Percentiles rank a stretch among this genome's conserved stretches.
phyloP scores from a whole-genome alignment of 352 stramenopile species.

The Phytophthora idaei region DNA sequence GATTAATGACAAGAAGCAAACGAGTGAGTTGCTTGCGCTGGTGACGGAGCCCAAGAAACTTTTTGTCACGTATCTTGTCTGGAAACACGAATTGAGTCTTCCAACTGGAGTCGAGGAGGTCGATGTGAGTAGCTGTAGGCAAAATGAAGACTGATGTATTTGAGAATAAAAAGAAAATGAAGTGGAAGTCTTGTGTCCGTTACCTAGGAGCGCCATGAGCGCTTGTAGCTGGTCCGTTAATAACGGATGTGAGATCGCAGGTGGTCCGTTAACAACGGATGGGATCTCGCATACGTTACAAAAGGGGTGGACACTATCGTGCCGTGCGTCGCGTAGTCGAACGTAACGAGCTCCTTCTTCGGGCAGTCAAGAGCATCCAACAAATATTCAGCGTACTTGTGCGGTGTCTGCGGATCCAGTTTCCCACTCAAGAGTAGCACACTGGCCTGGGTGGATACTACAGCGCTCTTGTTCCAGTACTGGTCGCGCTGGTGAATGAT shows the following conservation, averaged over 20 bases:
- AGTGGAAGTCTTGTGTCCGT: no score
- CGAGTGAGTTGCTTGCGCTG: constrained; percentile 35
- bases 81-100: no score
- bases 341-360: constrained; percentile 28
- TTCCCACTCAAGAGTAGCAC: constrained; percentile 56
- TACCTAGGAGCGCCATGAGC: no score
- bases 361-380: constrained; percentile 35
- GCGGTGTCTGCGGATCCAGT: constrained; percentile 45
- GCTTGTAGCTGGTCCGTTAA: not conserved
- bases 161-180: no score
- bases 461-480: constrained; percentile 54
- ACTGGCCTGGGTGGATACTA: constrained; percentile 28
- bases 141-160: no score
- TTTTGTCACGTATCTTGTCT: constrained; percentile 14
- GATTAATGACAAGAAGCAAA: constrained; percentile 21
- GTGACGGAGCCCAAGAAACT: constrained; percentile 44
- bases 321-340: no score
- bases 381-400: constrained; percentile 21
- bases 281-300: not conserved
- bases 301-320: no score
- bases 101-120: no score
- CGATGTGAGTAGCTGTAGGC: no score
- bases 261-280: not conserved
- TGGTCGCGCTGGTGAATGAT: constrained; percentile 46
- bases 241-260: no score